Percentiles rank a stretch among this genome's conserved stretches.
phyloP scores from a whole-genome alignment of 352 stramenopile species.

The Phytophthora parvispora region DNA sequence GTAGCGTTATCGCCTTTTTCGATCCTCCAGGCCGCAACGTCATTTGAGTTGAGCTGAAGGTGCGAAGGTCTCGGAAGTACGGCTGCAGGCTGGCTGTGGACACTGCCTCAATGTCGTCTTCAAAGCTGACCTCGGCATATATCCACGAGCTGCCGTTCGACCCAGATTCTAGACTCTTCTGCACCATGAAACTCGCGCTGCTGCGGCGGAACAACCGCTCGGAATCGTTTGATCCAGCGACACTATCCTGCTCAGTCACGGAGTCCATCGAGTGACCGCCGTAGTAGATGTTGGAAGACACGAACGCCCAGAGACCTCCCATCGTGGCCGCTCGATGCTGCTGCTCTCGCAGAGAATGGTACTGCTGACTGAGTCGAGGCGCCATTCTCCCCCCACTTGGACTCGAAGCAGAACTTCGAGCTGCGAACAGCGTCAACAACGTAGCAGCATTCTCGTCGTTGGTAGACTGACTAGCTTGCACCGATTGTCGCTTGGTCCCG shows the following conservation, averaged over 20 bases:
- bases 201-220: constrained; percentile 5
- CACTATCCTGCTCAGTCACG: neutral
- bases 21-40: neutral
- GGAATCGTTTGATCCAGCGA: neutral
- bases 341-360: constrained; percentile 12
- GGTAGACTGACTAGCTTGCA: neutral
- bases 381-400: neutral
- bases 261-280: constrained; percentile 3
- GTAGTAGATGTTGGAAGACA: constrained; percentile 28
- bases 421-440: constrained; percentile 23
- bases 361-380: constrained; percentile 16
- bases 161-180: constrained; percentile 11
- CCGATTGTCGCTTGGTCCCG: constrained; percentile 8
- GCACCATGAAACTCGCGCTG: constrained; percentile 25
- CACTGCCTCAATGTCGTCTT: constrained; percentile 27
- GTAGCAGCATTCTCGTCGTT: constrained; percentile 9
- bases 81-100: constrained; percentile 27
- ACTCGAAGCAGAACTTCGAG: constrained; percentile 15
- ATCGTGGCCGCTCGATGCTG: constrained; percentile 7
- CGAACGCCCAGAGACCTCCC: constrained; percentile 33
- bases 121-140: constrained; percentile 59
- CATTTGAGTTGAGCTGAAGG: constrained; percentile 22
- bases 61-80: constrained; percentile 43
- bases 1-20: neutral
- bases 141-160: constrained; percentile 41